These are phyloP conservation scores for Eleusine coracana DNA, from an alignment of 176 grass and related monocot species.

Conservation along the genomic window DNA sequence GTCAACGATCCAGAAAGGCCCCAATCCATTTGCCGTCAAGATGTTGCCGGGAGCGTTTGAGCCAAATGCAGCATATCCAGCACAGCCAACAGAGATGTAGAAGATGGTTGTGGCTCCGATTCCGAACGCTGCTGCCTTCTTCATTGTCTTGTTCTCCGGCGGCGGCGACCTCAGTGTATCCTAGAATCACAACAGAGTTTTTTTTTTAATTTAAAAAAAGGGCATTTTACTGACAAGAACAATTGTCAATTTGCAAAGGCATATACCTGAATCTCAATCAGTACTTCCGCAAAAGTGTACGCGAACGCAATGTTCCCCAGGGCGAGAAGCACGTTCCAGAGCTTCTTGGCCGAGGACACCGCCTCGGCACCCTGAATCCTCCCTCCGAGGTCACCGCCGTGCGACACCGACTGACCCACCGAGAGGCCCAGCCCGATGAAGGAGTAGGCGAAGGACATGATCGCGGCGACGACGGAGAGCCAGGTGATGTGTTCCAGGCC, in stretches of 20 bases:
- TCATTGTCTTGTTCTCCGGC: slow-evolving; percentile 78
- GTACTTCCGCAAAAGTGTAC: slow-evolving; percentile 84
- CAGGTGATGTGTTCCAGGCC: slow-evolving; percentile 79
- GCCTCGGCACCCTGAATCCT: slow-evolving; percentile 37
- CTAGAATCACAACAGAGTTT: slow-evolving; percentile 20
- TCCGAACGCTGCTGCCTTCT: slow-evolving; percentile 72
- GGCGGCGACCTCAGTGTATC: slow-evolving; percentile 76
- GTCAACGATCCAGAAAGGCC: slow-evolving; percentile 79
- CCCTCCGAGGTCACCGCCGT: slow-evolving; percentile 39
- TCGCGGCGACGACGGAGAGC: slow-evolving; percentile 71
- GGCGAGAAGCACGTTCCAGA: slow-evolving; percentile 71
- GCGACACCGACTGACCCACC: slow-evolving; percentile 49
- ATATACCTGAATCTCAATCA: slow-evolving; percentile 92
- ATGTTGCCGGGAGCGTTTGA: slow-evolving; percentile 74
- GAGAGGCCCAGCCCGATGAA: slow-evolving; percentile 76
- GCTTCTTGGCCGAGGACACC: slow-evolving; percentile 49
- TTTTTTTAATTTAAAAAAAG: no score
- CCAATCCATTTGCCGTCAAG: slow-evolving; percentile 53
- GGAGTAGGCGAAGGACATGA: slow-evolving; percentile 87
- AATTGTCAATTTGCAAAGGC: background rate
- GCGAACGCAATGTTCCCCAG: slow-evolving; percentile 92
- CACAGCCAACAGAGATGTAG: slow-evolving; percentile 76
- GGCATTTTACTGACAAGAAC: no score
- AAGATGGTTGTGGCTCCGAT: slow-evolving; percentile 73
- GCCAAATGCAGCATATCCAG: slow-evolving; percentile 74